phyloP scores from a whole-genome alignment of 176 grass and related monocot species.

The Eragrostis curvula region DNA sequence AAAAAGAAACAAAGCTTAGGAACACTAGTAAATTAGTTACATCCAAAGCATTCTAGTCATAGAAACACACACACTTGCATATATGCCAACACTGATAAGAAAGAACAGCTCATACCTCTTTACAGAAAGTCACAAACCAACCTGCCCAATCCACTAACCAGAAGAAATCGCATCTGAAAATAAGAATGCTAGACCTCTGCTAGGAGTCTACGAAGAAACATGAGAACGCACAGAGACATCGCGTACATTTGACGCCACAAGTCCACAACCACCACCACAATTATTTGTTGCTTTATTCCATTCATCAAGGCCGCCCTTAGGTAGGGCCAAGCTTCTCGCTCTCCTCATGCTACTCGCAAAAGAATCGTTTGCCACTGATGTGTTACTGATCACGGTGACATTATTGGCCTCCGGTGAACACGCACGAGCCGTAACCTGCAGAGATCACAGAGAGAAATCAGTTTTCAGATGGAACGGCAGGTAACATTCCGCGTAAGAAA shows the following conservation, averaged over 20 bases:
- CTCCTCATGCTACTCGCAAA: neutral
- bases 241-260: neutral
- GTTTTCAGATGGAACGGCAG: neutral
- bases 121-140: neutral
- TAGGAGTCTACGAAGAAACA: neutral
- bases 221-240: too few relatives aligned
- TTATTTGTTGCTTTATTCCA: slow-evolving; percentile 39
- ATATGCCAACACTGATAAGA: too few relatives aligned
- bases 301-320: neutral
- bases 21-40: too few relatives aligned
- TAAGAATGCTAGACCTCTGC: neutral
- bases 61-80: too few relatives aligned
- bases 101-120: too few relatives aligned
- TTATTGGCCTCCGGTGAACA: slow-evolving; percentile 70
- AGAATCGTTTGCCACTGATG: neutral
- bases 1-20: too few relatives aligned
- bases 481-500: too few relatives aligned
- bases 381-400: neutral
- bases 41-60: too few relatives aligned
- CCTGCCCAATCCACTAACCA: neutral
- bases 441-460: neutral
- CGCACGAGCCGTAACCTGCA: slow-evolving; percentile 76
- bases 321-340: neutral
- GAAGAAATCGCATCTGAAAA: neutral
- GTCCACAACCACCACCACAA: slow-evolving; percentile 19